Evolutionary conservation across 345 rosid genomes (phyloP).

Genomic region (Turritis glabra): DNA sequence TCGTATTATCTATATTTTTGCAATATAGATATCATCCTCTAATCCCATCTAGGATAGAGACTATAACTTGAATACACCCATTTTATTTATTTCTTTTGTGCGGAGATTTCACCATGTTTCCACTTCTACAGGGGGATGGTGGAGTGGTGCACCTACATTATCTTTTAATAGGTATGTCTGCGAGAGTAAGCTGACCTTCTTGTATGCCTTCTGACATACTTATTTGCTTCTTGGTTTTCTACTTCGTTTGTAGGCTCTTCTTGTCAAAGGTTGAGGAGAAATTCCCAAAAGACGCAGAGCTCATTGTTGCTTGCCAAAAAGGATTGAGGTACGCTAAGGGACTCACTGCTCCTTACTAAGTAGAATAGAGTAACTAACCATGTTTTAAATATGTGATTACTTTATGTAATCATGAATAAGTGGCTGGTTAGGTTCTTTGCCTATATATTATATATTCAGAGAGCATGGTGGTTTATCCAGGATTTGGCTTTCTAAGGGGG

Average conservation of each 20-base stretch:
- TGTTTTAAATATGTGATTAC: background rate
- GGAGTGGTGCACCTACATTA: conserved; percentile 85
- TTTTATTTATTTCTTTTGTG: conserved; percentile 3
- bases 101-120: conserved; percentile 21
- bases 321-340: conserved; percentile 67
- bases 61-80: background rate
- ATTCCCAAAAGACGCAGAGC: conserved; percentile 76
- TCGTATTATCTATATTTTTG: background rate
- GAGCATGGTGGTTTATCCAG: background rate
- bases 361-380: background rate
- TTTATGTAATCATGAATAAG: background rate
- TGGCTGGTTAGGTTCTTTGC: background rate
- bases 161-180: conserved; percentile 61
- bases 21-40: background rate
- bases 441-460: background rate
- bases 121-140: conserved; percentile 79
- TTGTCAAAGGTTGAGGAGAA: conserved; percentile 68
- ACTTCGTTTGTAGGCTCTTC: conserved; percentile 55
- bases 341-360: background rate
- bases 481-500: background rate
- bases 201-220: conserved; percentile 8
- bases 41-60: conserved; percentile 1
- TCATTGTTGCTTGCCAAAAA: conserved; percentile 91
- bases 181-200: conserved; percentile 3
- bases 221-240: conserved; percentile 20